Percentiles rank a stretch among this genome's conserved stretches.
Conservation (phyloP, 768 basidiomycete species). For the Collybia sordida region DNA sequence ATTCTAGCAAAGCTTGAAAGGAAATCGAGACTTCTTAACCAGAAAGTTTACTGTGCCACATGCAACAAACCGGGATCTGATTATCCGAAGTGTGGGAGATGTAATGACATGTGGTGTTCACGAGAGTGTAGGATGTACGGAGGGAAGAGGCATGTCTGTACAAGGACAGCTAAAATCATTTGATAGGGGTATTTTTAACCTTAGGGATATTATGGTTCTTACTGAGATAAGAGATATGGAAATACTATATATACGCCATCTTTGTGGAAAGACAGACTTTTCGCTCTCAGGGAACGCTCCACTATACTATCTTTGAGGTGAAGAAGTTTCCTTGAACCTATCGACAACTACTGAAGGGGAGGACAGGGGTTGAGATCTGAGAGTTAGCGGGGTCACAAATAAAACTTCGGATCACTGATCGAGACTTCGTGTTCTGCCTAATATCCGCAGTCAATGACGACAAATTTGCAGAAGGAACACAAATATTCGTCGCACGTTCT, state of each 20-base stretch:
- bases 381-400: no score
- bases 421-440: no score
- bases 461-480: no score
- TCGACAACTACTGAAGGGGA: no score
- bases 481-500: no score
- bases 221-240: background rate
- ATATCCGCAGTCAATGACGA: no score
- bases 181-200: conserved; percentile 1
- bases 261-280: no score
- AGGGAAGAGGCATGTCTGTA: conserved; percentile 52
- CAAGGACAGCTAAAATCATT: conserved; percentile 1
- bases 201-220: background rate
- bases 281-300: no score
- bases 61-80: conserved; percentile 53
- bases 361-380: no score
- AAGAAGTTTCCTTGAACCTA: no score
- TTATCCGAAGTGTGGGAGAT: conserved; percentile 63
- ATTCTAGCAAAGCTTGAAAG: conserved; percentile 51
- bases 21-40: conserved; percentile 48
- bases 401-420: no score
- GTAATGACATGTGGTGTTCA: conserved; percentile 63
- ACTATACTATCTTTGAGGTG: no score
- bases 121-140: conserved; percentile 55
- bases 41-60: conserved; percentile 42
- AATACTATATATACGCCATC: background rate